phyloP scores from a whole-genome alignment of 805 yeast species.

The Saccharomyces jurei region DNA sequence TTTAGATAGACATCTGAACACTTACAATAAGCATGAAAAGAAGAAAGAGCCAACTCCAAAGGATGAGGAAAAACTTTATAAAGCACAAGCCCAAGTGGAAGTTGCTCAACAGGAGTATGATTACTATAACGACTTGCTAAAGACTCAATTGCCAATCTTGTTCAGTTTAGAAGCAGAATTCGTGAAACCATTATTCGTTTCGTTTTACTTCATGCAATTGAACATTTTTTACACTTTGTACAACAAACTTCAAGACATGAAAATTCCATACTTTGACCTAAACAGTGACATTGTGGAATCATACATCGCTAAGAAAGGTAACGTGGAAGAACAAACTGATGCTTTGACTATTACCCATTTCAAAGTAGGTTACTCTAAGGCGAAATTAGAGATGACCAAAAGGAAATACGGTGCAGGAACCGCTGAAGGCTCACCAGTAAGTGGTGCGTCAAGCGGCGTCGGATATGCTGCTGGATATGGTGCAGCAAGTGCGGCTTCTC shows the following conservation, averaged over 20 bases:
- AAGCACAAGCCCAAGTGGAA: slow-evolving; percentile 80
- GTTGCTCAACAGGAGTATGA: slow-evolving; percentile 93
- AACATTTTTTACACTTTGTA: slow-evolving; percentile 91
- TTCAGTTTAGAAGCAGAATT: slow-evolving; percentile 86
- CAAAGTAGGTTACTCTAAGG: slow-evolving; percentile 79
- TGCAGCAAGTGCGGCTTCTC: slow-evolving; percentile 20
- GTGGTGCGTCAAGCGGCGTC: slow-evolving; percentile 9
- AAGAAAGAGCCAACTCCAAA: slow-evolving; percentile 79
- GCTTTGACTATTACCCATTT: slow-evolving; percentile 85
- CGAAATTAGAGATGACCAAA: slow-evolving; percentile 74
- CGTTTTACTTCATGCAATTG: slow-evolving; percentile 94
- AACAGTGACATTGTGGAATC: slow-evolving; percentile 76
- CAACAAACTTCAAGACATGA: slow-evolving; percentile 88
- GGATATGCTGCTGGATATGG: slow-evolving; percentile 25
- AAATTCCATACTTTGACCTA: slow-evolving; percentile 91
- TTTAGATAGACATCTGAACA: slow-evolving; percentile 73
- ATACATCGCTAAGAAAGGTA: slow-evolving; percentile 74
- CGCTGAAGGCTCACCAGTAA: slow-evolving; percentile 26
- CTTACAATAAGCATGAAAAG: slow-evolving; percentile 62
- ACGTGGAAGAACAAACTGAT: slow-evolving; percentile 83
- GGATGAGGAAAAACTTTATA: slow-evolving; percentile 86
- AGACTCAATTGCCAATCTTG: slow-evolving; percentile 78
- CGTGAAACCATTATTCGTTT: slow-evolving; percentile 86
- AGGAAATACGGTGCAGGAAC: slow-evolving; percentile 49
- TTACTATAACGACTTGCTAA: slow-evolving; percentile 90